These are phyloP conservation scores for Lyophyllum shimeji DNA, from an alignment of 768 basidiomycete genomes.

Conservation along the genomic window DNA sequence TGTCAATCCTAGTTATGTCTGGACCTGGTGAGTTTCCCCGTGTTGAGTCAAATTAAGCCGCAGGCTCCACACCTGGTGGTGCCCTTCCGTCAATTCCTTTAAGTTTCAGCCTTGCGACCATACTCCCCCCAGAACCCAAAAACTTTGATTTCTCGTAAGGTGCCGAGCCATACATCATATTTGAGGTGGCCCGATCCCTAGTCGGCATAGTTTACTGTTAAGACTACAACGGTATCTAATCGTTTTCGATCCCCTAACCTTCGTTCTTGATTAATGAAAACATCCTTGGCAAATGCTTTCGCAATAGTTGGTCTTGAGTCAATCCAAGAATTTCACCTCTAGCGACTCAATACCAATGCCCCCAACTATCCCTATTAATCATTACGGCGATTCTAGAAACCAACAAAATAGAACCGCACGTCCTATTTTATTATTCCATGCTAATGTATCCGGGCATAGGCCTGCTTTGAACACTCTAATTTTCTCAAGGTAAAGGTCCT, in stretches of 20 bases:
- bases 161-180: conserved; percentile 71
- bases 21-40: conserved; percentile 64
- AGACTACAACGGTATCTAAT: not conserved
- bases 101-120: conserved; percentile 63
- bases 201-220: not conserved
- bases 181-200: conserved; percentile 41
- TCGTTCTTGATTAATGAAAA: not conserved
- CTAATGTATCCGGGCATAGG: too few species aligned
- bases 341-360: not conserved
- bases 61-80: conserved; percentile 72
- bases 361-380: too few species aligned
- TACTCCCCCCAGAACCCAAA: conserved; percentile 70
- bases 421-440: too few species aligned
- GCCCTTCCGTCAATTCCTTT: conserved; percentile 84
- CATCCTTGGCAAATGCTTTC: not conserved
- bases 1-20: conserved; percentile 50
- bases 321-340: not conserved
- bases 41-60: conserved; percentile 78
- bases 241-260: not conserved
- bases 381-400: too few species aligned
- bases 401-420: too few species aligned
- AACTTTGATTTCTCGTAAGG: conserved; percentile 88
- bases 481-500: too few species aligned
- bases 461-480: too few species aligned
- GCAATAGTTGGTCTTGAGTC: not conserved